Conservation (phyloP, 805 yeast genomes). For the Isabelozyma rhagii region DNA sequence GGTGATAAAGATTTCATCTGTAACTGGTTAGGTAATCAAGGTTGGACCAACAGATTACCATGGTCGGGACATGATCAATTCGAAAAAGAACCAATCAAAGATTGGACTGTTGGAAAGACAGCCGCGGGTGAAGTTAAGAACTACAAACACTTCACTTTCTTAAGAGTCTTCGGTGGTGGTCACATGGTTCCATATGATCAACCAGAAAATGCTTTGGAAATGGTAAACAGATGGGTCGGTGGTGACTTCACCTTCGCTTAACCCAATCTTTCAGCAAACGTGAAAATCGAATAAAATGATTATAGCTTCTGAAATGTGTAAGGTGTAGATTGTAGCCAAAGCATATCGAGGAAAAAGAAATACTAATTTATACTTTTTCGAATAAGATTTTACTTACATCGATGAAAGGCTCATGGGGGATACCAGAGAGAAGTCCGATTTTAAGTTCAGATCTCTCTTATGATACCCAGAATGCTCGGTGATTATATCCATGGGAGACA, state of each 20-base stretch:
- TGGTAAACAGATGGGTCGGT: constrained; percentile 81
- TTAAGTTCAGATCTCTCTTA: neutral
- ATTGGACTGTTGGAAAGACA: constrained; percentile 40
- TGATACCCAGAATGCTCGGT: neutral
- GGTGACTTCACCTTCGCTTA: constrained; percentile 42
- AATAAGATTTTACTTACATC: no score
- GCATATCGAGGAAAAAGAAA: no score
- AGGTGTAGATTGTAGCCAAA: no score
- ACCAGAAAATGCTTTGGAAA: constrained; percentile 70
- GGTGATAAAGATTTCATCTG: constrained; percentile 93
- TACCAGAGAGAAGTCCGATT: no score
- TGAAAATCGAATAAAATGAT: no score
- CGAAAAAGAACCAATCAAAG: constrained; percentile 34
- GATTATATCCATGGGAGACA: no score
- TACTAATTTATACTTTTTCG: no score
- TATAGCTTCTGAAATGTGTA: no score
- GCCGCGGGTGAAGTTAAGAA: constrained; percentile 73
- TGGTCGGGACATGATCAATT: constrained; percentile 60
- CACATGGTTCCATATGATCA: constrained; percentile 95
- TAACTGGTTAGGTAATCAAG: constrained; percentile 89
- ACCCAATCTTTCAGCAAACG: neutral
- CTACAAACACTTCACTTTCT: constrained; percentile 69
- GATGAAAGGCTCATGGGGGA: no score
- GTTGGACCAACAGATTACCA: constrained; percentile 68
- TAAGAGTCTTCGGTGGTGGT: constrained; percentile 85